Evolutionary conservation across 306 rosid genomes (phyloP), one percentile per base, ranked within the genome.

Genomic region (Pterocarpus macrocarpus): DNA sequence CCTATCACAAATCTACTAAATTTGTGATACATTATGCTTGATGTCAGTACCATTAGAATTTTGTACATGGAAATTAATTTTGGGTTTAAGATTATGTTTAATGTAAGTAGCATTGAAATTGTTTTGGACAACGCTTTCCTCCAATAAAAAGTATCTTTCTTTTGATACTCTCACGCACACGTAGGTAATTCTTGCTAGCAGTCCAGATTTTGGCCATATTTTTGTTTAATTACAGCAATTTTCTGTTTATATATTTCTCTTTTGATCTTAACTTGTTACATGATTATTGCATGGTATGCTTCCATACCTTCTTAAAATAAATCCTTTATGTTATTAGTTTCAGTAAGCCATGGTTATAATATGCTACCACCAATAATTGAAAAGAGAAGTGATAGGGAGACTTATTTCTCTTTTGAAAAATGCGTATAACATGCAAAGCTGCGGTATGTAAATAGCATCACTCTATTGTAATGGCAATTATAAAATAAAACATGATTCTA

Each of bases 1-100:
- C 96, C 68, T 62, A 87, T 96, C 34, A 87, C 97, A 56, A 92
- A 94, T 76, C 81, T 96, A 8, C 97, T 96, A 5, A 88, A 96
- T 81, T 82, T 95, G 88, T 93, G 78, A 88, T 69, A 62, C 45
- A 62, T 71, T 45, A 64, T 82, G 71, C 80, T 71, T 69, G 69
- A 35, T 66, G 67, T 53, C 72, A 79, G 78, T 83, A 69, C 49
- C 80, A 65, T 83, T 65, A 11, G 10, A 49, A 49, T 49, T 8
- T 78, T 90, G 92, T 90, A 90, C 59, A 88, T 90, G 90, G 58
- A 81, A 65, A 83, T 81, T 75, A 33, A 73, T 77, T 76, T 79
- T 49, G 3, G 55, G 10, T 49, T 49, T 49, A 49, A 49, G 15
- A 11, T 49, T 11, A 49, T 49, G 14, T 49, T 49, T 49, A 1